Evolutionary conservation across 2,329 filamentous ascomycete genomes (phyloP), one percentile per base, ranked within the genome.

Genomic region (Monosporascus cannonballus): DNA sequence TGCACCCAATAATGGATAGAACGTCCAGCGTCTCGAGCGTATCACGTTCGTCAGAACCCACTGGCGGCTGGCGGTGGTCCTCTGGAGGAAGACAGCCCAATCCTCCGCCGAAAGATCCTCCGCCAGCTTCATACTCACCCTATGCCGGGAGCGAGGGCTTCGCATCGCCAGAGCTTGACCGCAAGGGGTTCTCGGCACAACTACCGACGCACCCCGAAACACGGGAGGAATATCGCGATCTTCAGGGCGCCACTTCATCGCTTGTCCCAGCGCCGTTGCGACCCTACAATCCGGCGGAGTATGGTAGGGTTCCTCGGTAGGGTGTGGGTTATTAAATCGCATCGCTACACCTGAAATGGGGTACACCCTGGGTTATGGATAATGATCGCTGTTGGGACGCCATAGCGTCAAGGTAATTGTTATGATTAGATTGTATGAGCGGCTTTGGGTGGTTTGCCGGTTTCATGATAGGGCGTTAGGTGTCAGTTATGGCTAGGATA

Each of bases 201-300:
- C 55, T 81, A 25, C 54, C 75, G 3, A 72, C 77, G 2, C 77
- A 80, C 54, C 63, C 61, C 8, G 77, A 81, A 67, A 75, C 73
- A 2, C 61, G 55, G 0, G 77, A 78, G 57, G 77, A 79, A 63
- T 63, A 77, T n/a, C 51, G 51, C 24, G 51, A 57, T 25, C 52
- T 36, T 34, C 42, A 14, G 47, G 22, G 50, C 38, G 47, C 36
- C 17, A 1, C 51, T 17, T 42, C 52, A 55, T n/a, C 54, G 56
- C 11, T 54, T 14, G 30, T 34, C 30, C 30, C 30, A 59, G 20
- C 60, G 56, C 18, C 48, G 57, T 1, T 69, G 70, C 18, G 52
- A 14, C 30, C 52, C 6, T 75, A 75, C 51, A 75, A 75, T 22
- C 71, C 72, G 4, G 65, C 67, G 1, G 71, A 74, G 50, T 75